Conservation (phyloP, 768 basidiomycete genomes). For the Coprinopsis cinerea region DNA sequence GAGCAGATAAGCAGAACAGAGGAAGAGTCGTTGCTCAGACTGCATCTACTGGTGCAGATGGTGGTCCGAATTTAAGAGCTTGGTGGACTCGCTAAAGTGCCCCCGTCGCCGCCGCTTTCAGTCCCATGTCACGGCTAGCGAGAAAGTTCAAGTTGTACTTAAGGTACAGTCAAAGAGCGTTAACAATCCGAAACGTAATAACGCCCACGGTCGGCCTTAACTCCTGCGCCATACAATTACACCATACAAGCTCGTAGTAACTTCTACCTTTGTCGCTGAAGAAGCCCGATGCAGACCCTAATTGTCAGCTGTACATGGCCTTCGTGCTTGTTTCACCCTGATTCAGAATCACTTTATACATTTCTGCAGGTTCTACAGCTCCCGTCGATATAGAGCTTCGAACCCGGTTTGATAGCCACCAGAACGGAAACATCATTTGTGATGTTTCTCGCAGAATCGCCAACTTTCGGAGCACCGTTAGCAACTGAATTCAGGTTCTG, state of each 20-base stretch:
- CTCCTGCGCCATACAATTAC: too few species aligned
- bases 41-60: constrained; percentile 10
- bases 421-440: too few species aligned
- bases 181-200: background rate
- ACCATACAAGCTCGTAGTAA: too few species aligned
- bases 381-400: background rate
- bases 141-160: background rate
- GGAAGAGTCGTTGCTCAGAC: background rate
- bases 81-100: constrained; percentile 5
- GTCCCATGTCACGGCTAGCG: constrained; percentile 6
- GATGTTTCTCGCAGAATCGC: too few species aligned
- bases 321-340: background rate
- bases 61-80: constrained; percentile 10
- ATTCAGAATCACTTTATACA: background rate
- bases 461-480: background rate
- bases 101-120: constrained; percentile 6
- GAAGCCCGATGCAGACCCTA: too few species aligned
- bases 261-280: too few species aligned
- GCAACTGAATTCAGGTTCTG: too few species aligned
- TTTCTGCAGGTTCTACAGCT: background rate
- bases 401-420: background rate
- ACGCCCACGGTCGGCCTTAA: background rate
- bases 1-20: constrained; percentile 3
- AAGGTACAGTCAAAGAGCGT: background rate
- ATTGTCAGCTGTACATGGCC: too few species aligned